phyloP scores from a whole-genome alignment of 2,329 filamentous ascomycete species.

The Alternaria alternata region DNA sequence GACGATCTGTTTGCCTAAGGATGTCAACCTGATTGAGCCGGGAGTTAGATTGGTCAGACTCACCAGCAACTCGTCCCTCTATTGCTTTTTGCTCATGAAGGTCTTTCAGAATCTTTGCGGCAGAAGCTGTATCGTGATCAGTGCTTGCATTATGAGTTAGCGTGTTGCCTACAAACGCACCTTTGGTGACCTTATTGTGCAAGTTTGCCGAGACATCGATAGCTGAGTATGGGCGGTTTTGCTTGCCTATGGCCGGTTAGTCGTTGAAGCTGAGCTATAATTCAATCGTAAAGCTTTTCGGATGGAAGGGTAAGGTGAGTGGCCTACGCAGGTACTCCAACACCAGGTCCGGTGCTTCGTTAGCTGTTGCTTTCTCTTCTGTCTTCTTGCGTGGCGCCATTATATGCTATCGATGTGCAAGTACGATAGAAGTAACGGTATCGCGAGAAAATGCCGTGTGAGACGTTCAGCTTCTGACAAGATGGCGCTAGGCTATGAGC shows the following conservation, averaged over 20 bases:
- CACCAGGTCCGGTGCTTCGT: conserved; percentile 54
- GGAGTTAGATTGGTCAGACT: conserved; percentile 10
- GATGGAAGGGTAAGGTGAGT: conserved; percentile 3
- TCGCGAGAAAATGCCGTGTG: not conserved
- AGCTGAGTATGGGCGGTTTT: conserved; percentile 65
- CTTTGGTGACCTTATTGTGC: conserved; percentile 67
- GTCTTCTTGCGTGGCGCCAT: conserved; percentile 52
- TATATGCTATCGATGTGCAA: not conserved
- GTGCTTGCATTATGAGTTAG: conserved; percentile 8
- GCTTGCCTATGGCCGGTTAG: conserved; percentile 50
- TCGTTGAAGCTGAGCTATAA: not conserved
- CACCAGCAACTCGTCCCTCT: conserved; percentile 64
- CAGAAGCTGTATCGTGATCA: conserved; percentile 56
- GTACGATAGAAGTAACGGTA: not conserved
- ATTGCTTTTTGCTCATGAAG: conserved; percentile 68
- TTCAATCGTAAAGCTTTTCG: not conserved
- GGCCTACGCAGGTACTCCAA: conserved; percentile 61
- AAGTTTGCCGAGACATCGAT: conserved; percentile 69
- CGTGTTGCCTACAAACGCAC: conserved; percentile 35
- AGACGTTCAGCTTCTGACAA: not conserved
- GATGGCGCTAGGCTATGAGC: conserved; percentile 11
- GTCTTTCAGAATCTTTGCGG: conserved; percentile 69
- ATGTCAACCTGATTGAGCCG: conserved; percentile 3
- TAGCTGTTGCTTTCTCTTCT: conserved; percentile 45
- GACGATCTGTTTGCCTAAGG: conserved; percentile 66